phyloP scores from a whole-genome alignment of 495 filamentous ascomycete species.

The Penicillium salamii region DNA sequence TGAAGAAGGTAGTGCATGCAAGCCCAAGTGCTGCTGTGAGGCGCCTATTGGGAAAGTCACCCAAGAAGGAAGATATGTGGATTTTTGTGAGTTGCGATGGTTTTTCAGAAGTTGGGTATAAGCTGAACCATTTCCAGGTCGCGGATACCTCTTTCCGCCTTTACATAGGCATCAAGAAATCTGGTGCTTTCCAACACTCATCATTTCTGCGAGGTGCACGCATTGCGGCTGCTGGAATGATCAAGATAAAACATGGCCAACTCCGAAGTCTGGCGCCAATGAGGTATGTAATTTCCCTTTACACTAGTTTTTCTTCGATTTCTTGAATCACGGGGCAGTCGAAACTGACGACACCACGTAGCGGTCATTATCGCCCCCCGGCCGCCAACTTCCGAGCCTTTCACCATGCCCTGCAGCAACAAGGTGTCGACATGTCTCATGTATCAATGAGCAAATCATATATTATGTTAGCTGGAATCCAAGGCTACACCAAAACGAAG shows the following conservation, averaged over 20 bases:
- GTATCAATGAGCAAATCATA: slow-evolving; percentile 79
- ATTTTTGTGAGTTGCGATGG: slow-evolving; percentile 61
- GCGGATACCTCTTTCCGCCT: slow-evolving; percentile 79
- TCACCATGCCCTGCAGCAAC: slow-evolving; percentile 64
- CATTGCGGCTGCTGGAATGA: slow-evolving; percentile 78
- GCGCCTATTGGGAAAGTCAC: slow-evolving; percentile 65
- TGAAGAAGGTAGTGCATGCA: slow-evolving; percentile 64
- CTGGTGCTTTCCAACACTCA: slow-evolving; percentile 85
- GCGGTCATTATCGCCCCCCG: slow-evolving; percentile 86
- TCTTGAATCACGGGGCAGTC: no score
- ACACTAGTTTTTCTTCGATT: neutral
- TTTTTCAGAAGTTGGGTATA: neutral
- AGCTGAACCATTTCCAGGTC: slow-evolving; percentile 21
- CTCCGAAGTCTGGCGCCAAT: slow-evolving; percentile 52
- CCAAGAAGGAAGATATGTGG: slow-evolving; percentile 80
- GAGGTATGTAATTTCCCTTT: slow-evolving; percentile 19
- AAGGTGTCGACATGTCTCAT: slow-evolving; percentile 74
- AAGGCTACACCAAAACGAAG: slow-evolving; percentile 66
- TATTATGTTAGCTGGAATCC: slow-evolving; percentile 76
- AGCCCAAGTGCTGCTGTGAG: slow-evolving; percentile 67
- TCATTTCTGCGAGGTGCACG: slow-evolving; percentile 81
- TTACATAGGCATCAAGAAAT: slow-evolving; percentile 88
- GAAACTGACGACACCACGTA: slow-evolving; percentile 23
- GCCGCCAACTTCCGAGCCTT: slow-evolving; percentile 77
- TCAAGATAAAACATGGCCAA: slow-evolving; percentile 79